Evolutionary conservation across 345 rosid species (phyloP).

Genomic region (Tarenaya hassleriana): DNA sequence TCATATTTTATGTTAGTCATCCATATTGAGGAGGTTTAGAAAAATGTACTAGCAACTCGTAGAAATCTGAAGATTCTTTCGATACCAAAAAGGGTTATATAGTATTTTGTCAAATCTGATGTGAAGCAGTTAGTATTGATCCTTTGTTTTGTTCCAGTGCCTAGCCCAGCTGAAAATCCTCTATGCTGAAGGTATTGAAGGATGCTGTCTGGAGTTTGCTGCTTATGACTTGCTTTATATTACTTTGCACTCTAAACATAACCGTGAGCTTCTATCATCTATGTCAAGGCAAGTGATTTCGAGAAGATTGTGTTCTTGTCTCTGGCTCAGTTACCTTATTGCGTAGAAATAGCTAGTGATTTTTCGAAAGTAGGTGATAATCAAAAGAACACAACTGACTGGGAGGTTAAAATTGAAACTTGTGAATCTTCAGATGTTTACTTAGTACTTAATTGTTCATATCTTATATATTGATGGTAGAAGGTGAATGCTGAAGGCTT

Average conservation of each 20-base stretch:
- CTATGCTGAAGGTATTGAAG: constrained; percentile 88
- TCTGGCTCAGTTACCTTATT: not conserved
- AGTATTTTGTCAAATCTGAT: too few relatives aligned
- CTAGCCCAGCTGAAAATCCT: constrained; percentile 89
- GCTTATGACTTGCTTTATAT: constrained; percentile 86
- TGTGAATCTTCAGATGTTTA: too few relatives aligned
- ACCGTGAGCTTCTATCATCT: constrained; percentile 73
- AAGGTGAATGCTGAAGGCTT: too few relatives aligned
- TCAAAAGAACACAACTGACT: too few relatives aligned
- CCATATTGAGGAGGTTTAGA: constrained; percentile 1
- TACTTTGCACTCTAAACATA: constrained; percentile 80
- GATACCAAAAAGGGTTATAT: too few relatives aligned
- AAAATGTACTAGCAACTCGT: too few relatives aligned
- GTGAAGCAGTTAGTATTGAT: not conserved
- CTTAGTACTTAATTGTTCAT: too few relatives aligned
- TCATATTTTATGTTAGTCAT: constrained; percentile 13
- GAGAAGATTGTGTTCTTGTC: not conserved
- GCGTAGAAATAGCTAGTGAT: too few relatives aligned
- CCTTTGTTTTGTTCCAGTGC: constrained; percentile 51
- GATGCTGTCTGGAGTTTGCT: constrained; percentile 85
- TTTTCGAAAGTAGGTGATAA: too few relatives aligned
- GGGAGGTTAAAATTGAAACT: too few relatives aligned
- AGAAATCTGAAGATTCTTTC: too few relatives aligned
- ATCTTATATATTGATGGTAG: too few relatives aligned
- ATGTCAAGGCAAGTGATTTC: constrained; percentile 74